A percentile compares a stretch with the other conserved stretches of the same genome.
These are phyloP conservation scores for Periconia digitata DNA, from an alignment of 2,329 filamentous ascomycete genomes.

Conservation along the genomic window DNA sequence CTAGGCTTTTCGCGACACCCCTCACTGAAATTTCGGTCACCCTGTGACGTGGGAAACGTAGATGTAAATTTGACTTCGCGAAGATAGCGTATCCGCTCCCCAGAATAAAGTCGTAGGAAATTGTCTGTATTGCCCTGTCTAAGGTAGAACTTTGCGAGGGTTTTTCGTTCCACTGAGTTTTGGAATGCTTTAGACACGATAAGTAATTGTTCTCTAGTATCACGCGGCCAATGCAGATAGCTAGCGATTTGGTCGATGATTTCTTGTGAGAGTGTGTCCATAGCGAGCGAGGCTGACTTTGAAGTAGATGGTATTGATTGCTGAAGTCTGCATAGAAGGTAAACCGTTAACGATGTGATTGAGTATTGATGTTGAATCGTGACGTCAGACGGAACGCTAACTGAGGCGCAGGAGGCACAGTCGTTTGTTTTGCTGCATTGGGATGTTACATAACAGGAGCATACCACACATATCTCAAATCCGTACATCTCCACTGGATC, in stretches of 20 bases:
- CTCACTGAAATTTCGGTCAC: not conserved
- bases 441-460: too few relatives aligned
- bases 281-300: not conserved
- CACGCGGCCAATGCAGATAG: too few relatives aligned
- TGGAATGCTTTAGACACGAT: conserved; percentile 1
- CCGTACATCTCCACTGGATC: too few relatives aligned
- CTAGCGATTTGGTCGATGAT: conserved; percentile 3
- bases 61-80: not conserved
- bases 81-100: not conserved
- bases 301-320: conserved; percentile 12
- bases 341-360: too few relatives aligned
- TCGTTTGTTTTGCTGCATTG: too few relatives aligned
- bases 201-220: conserved; percentile 1
- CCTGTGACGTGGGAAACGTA: not conserved
- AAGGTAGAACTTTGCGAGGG: not conserved
- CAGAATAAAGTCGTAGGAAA: not conserved
- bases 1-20: not conserved
- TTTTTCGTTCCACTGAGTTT: not conserved
- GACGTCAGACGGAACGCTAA: too few relatives aligned
- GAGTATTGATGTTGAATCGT: too few relatives aligned
- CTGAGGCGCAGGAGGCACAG: too few relatives aligned
- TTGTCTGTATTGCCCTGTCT: not conserved
- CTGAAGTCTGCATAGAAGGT: too few relatives aligned
- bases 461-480: too few relatives aligned
- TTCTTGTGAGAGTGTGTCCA: conserved; percentile 5